A percentile compares a stretch with the other conserved stretches of the same genome.
Evolutionary conservation across 2,329 filamentous ascomycete genomes (phyloP).

Genomic region (Magnaporthiopsis incrustans): DNA sequence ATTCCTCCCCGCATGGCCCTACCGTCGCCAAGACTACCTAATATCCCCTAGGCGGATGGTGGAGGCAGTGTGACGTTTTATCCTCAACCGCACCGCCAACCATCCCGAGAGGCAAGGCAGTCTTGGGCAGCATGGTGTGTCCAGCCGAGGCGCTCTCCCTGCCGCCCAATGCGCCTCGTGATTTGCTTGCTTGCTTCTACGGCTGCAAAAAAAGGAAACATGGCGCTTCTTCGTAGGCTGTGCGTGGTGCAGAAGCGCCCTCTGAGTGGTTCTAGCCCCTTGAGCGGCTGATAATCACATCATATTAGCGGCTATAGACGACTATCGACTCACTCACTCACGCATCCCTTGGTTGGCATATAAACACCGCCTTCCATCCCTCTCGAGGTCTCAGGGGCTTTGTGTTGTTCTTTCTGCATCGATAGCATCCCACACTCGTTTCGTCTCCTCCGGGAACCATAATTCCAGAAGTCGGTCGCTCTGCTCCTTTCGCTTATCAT

Average conservation of each 20-base stretch:
- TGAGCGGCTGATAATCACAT: neutral
- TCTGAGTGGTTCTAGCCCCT: neutral
- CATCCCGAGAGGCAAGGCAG: neutral
- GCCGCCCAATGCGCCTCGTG: neutral
- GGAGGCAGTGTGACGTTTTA: neutral
- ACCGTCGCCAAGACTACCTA: neutral
- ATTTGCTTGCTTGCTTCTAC: neutral
- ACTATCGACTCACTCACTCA: too few relatives aligned
- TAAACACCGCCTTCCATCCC: neutral
- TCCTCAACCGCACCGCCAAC: neutral
- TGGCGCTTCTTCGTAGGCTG: neutral
- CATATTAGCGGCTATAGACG: neutral
- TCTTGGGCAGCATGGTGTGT: neutral
- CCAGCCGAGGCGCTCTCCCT: neutral
- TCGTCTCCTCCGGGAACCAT: neutral
- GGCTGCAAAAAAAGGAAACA: neutral
- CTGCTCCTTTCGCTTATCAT: neutral
- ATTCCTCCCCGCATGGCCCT: neutral
- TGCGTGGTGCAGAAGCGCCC: neutral
- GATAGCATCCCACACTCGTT: neutral
- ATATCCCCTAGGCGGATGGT: neutral
- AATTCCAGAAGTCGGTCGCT: neutral
- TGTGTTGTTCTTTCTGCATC: neutral
- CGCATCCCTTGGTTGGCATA: neutral
- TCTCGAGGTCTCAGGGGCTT: neutral